Evolutionary conservation across 2,329 filamentous ascomycete species (phyloP), one percentile per base, ranked within the genome.

Genomic region (Metarhizium brunneum): DNA sequence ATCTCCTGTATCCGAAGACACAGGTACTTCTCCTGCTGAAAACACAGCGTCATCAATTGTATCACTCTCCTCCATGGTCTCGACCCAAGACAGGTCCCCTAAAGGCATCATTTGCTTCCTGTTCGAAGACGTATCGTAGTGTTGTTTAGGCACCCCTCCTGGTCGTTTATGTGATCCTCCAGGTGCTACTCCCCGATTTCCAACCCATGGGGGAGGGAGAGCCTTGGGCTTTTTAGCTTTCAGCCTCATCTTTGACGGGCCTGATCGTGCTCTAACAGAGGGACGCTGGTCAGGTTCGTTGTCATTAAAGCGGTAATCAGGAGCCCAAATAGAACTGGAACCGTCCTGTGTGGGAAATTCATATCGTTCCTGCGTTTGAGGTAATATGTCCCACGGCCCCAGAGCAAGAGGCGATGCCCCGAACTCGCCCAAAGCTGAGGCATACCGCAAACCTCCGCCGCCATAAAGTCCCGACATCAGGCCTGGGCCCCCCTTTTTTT

Each of bases 301-400:
- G 35, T 64, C 61, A 25, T 49, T 57, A 25, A 60, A 64, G 2
- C 58, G 58, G 35, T 60, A 58, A 40, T 54, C 52, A 1, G 65
- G 61, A 13, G 67, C 65, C 69, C 70, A 71, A 38, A 71, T 70
- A 3, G 70, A 72, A n/a, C 54, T 63, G 30, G 64, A 43, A 1
- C 64, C 62, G 32, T 60, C 63, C 58, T 70, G 60, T 20, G 63
- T 59, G 25, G 70, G 64, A 58, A 66, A 63, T n/a, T 69, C 56
- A 58, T 70, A 67, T 63, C 68, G 62, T 60, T 70, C 62, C 5
- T 55, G 60, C 20, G 56, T 20, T 29, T 51, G 58, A 3, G 58
- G 56, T 4, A 59, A 49, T 20, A 60, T 53, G 20, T 56, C 56
- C 50, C 56, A 55, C 25, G 47, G 54, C 13, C 58, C 58, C 45